phyloP scores from a whole-genome alignment of 139 green algal species.

The Chlamydomonas sp. region DNA sequence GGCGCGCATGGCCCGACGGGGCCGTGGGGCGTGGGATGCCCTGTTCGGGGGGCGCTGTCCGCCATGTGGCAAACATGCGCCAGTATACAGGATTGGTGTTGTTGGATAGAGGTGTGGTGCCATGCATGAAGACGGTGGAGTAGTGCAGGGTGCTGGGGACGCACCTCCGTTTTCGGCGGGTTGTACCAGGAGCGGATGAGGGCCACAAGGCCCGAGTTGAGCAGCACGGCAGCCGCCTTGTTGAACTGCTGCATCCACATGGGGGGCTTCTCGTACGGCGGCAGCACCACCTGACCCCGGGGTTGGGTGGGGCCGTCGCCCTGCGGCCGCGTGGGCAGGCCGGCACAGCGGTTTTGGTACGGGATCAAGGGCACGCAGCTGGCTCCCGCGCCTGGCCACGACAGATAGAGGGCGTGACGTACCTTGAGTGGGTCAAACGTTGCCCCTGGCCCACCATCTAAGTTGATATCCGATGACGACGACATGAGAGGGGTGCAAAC shows the following conservation, averaged over 20 bases:
- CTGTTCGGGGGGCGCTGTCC: not conserved
- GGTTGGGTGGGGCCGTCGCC: not conserved
- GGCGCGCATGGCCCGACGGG: not conserved
- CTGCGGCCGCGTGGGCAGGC: not conserved
- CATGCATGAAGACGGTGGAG: not conserved
- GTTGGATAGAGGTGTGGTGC: not conserved
- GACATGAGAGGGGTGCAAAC: too few species aligned
- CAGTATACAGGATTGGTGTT: not conserved
- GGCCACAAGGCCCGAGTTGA: constrained; percentile 12
- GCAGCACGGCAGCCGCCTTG: not conserved
- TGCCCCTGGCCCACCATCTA: too few species aligned
- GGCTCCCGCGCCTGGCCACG: too few species aligned
- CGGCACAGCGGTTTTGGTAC: too few species aligned
- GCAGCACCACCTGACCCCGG: too few species aligned
- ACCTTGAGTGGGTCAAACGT: too few species aligned
- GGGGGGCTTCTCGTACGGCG: not conserved
- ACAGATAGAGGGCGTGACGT: too few species aligned
- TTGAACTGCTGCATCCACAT: constrained; percentile 8
- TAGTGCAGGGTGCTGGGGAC: not conserved
- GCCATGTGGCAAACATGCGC: not conserved
- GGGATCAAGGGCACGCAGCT: too few species aligned
- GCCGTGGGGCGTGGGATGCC: not conserved
- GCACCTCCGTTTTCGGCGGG: not conserved
- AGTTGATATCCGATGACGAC: too few species aligned
- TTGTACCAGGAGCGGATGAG: not conserved